phyloP scores from a whole-genome alignment of 73 alveolate genomes.

The Symbiodinium natans region DNA sequence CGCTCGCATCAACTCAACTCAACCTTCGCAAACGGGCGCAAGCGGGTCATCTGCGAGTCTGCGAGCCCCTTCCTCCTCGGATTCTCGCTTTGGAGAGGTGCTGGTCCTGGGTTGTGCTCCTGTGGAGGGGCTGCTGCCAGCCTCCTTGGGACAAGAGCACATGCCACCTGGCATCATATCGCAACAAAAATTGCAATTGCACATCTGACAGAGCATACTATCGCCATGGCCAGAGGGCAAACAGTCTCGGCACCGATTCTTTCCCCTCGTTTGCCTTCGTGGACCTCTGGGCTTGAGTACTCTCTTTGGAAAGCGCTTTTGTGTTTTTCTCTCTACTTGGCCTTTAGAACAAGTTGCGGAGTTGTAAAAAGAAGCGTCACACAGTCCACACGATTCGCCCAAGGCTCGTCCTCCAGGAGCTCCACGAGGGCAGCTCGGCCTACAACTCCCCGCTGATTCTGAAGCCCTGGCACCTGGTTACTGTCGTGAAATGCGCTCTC shows the following conservation, averaged over 20 bases:
- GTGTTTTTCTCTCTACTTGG: background rate
- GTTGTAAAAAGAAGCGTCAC: too few relatives aligned
- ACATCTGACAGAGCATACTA: background rate
- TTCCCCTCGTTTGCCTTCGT: too few relatives aligned
- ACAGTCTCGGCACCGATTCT: too few relatives aligned
- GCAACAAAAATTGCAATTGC: background rate
- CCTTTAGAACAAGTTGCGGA: too few relatives aligned
- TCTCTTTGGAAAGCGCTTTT: too few relatives aligned
- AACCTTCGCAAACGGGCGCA: background rate
- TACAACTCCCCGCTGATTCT: slow-evolving; percentile 77
- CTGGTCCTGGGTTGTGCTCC: slow-evolving; percentile 67
- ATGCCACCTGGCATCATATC: slow-evolving; percentile 47
- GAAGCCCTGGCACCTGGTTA: background rate
- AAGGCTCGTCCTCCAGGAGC: slow-evolving; percentile 56
- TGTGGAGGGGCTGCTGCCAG: slow-evolving; percentile 63
- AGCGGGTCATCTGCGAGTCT: too few relatives aligned
- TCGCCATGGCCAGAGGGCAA: background rate
- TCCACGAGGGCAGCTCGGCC: slow-evolving; percentile 59
- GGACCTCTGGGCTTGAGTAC: too few relatives aligned
- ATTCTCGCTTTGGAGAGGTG: background rate
- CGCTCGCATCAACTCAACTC: background rate
- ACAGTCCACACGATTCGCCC: too few relatives aligned
- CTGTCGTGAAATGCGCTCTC: background rate
- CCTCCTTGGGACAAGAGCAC: slow-evolving; percentile 73
- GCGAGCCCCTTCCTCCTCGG: too few relatives aligned